Evolutionary conservation across 441 rosid genomes (phyloP).

Genomic region (Mallotus repandus): DNA sequence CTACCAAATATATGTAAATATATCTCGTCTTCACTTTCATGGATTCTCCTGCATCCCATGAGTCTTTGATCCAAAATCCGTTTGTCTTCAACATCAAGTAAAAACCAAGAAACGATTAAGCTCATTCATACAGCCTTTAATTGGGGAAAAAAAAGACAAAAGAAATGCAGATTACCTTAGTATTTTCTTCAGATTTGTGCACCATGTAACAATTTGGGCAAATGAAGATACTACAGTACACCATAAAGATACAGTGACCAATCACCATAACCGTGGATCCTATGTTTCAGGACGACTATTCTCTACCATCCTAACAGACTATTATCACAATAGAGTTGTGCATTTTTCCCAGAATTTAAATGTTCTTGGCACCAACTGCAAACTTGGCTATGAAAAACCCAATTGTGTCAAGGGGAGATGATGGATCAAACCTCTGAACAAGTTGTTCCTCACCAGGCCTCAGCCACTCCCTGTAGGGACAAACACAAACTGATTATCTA

Average conservation of each 20-base stretch:
- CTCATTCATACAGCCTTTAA: not conserved
- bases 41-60: too few relatives aligned
- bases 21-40: too few relatives aligned
- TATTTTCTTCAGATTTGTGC: not conserved
- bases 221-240: not conserved
- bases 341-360: constrained; percentile 4
- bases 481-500: not conserved
- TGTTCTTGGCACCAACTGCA: constrained; percentile 50
- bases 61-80: too few relatives aligned
- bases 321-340: constrained; percentile 25
- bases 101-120: too few relatives aligned
- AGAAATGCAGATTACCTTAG: not conserved
- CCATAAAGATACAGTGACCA: not conserved
- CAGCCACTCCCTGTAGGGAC: constrained; percentile 76
- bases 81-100: too few relatives aligned
- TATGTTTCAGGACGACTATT: not conserved
- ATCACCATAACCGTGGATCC: not conserved
- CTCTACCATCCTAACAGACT: not conserved
- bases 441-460: constrained; percentile 85
- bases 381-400: constrained; percentile 97
- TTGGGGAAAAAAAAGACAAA: not conserved
- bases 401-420: constrained; percentile 79
- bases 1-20: too few relatives aligned
- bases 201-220: not conserved
- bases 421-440: constrained; percentile 95